Percentiles rank a stretch among this genome's conserved stretches.
These are phyloP conservation scores for Evernia prunastri DNA, from an alignment of 495 filamentous ascomycete genomes.

Conservation along the genomic window DNA sequence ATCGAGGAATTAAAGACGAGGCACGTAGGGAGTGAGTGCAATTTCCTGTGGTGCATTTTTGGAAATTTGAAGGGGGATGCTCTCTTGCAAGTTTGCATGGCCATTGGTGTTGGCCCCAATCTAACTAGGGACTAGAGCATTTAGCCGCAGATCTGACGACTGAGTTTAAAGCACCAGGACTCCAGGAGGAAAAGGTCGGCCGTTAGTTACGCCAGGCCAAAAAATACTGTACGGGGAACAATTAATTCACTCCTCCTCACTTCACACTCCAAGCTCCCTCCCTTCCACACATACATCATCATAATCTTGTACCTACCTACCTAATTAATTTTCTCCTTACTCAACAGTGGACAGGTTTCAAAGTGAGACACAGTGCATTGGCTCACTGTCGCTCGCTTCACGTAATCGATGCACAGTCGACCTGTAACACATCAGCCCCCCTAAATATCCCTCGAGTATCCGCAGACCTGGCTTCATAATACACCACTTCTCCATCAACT, in stretches of 20 bases:
- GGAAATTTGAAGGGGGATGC: background rate
- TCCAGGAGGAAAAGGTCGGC: constrained; percentile 5
- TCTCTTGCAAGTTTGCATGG: background rate
- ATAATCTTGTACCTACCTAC: too few relatives aligned
- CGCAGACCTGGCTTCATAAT: constrained; percentile 16
- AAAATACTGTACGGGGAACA: too few relatives aligned
- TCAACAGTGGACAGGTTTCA: background rate
- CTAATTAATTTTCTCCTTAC: constrained; percentile 8
- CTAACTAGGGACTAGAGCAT: background rate
- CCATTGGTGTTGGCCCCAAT: constrained; percentile 8
- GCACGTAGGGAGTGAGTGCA: constrained; percentile 1
- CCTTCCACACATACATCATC: background rate
- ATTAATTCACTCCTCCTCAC: too few relatives aligned
- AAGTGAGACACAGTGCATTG: constrained; percentile 18
- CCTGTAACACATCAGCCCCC: constrained; percentile 12
- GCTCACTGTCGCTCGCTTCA: constrained; percentile 13
- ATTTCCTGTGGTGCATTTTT: constrained; percentile 1
- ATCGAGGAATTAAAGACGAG: too few relatives aligned
- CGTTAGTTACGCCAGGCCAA: background rate
- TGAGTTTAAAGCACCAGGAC: too few relatives aligned
- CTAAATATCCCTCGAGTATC: constrained; percentile 11
- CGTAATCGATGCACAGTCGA: constrained; percentile 7
- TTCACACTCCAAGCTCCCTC: background rate
- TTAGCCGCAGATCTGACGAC: constrained; percentile 10
- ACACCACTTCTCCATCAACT: constrained; percentile 24